Base-by-base conservation (phyloP, 1,139 yeast species). In the Lodderomyces margitis region DNA sequence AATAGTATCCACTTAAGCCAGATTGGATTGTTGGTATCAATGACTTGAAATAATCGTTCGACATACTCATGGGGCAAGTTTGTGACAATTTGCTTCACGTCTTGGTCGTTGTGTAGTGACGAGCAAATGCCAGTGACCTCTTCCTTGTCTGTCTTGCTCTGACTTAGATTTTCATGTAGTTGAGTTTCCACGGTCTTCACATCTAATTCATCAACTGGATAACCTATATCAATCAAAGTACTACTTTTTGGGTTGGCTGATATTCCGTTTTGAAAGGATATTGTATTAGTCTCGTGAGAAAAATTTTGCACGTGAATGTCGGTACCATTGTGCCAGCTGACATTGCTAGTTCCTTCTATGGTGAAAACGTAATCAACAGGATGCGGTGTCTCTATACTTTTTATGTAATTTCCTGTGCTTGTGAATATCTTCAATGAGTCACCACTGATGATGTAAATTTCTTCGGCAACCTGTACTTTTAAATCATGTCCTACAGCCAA, bases 1-100 rank as follows among this genome's bases (percentile, higher is more conserved):
- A 77, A 56, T 32, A 78, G 58, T 9, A 76, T 45, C 75, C 77
- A 74, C 53, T 74, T 74, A 45, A 78, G 60, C 83, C 82, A 78
- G 12, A 70, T 42, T 3, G 71, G 62, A 31, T 68, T 54, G 4
- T 61, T 51, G 5, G 61, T 48, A 31, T 61, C 60, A 14, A 77
- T 52, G 12, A 61, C 54, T 3, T 55, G 56, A 46, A 75, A 72
- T 20, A 78, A 54, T 12, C 46, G 46, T 25, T 54, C 50, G 21
- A 37, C 35, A 16, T 37, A 36, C 21, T 40, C 36, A 15, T 31
- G 14, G 11, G 44, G 24, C 11, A 45, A 35, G 2, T 25, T 21
- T 24, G 43, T 38, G 28, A 74, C 56, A 5, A 66, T 54, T n/a
- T 62, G 56, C 50, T 68, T 73, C 34, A 76, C 65, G 40, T 47